phyloP scores from a whole-genome alignment of 306 rosid genomes.

The Calophaca sinica region DNA sequence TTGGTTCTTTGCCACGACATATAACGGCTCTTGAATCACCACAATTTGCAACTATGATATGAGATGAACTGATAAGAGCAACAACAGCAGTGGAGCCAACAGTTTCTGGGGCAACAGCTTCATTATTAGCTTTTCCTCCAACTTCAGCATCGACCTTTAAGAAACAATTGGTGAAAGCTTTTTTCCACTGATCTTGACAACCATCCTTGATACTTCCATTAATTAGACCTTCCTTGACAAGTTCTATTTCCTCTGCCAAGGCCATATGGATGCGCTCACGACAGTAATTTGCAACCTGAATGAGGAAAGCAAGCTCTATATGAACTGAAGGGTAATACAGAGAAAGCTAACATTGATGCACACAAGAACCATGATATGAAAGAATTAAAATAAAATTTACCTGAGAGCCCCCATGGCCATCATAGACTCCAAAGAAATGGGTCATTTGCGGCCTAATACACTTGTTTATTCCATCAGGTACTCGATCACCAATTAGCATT shows the following conservation, averaged over 20 bases:
- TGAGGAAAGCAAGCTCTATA: constrained; percentile 31
- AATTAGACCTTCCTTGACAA: constrained; percentile 57
- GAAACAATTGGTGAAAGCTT: constrained; percentile 74
- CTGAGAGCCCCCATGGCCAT: constrained; percentile 97
- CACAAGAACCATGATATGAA: constrained; percentile 18
- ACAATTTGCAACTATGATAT: constrained; percentile 84
- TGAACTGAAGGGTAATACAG: constrained; percentile 1
- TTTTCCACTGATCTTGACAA: constrained; percentile 83
- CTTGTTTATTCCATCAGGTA: constrained; percentile 67
- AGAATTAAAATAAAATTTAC: constrained; percentile 46
- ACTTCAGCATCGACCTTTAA: constrained; percentile 82
- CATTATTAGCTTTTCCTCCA: constrained; percentile 71
- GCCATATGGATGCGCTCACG: constrained; percentile 80
- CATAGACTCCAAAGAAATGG: constrained; percentile 92
- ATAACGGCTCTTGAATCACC: constrained; percentile 97
- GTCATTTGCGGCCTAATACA: constrained; percentile 62
- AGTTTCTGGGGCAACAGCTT: constrained; percentile 86
- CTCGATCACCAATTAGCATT: constrained; percentile 72
- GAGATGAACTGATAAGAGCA: constrained; percentile 82
- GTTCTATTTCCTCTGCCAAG: constrained; percentile 83
- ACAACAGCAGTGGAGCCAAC: constrained; percentile 95
- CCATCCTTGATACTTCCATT: constrained; percentile 53
- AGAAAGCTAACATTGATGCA: background rate
- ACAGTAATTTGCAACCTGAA: constrained; percentile 90
- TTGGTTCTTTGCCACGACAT: constrained; percentile 85